Evolutionary conservation across 345 rosid species (phyloP), one percentile per base, ranked within the genome.

Genomic region (Erodium maritimum): DNA sequence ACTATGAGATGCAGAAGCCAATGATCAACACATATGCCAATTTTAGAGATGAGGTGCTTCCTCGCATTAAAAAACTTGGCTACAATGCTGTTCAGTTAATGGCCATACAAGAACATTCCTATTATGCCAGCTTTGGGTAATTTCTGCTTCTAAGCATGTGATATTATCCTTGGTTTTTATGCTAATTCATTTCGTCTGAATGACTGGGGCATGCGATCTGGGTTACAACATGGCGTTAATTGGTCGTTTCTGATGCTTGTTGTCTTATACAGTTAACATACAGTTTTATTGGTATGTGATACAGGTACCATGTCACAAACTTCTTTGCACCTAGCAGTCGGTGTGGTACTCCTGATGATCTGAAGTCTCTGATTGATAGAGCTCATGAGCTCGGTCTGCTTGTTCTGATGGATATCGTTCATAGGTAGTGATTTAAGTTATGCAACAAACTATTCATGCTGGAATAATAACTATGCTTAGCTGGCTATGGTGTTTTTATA

Each of bases 371-470:
- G 72, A 88, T 88, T 67, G 98, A 91, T 76, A 86, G 42, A 81
- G 96, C 96, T 66, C 98, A 91, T 71, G 98, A 88, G 66, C 78
- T 86, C 70, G 98, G 93, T 61, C 79, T 91, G 63, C 75, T 88
- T 68, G 98, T 91, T 80, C 89, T 88, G 57, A 91, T 91, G 98
- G 98, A 91, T 84, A 81, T 91, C 58, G 96, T 91, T 75, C 98
- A 91, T 71, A 88, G 98, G 98, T 88, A 82, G 65, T 50, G 21
- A 18, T 57, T 55, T 57, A 60, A 33, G 42, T 53, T 66, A 7
- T 42, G 48, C 48, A 29, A 29, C 37, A 29, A 29, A 29, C 37
- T 29, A 29, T 29, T 29, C 37, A 29, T 29, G 37, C n/a, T 29
- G 37, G 37, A 29, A 29, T 6, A 0, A 29, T 29, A 29, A 29